Base-by-base conservation (phyloP, 352 stramenopile species). In the Phytophthora sojae region DNA sequence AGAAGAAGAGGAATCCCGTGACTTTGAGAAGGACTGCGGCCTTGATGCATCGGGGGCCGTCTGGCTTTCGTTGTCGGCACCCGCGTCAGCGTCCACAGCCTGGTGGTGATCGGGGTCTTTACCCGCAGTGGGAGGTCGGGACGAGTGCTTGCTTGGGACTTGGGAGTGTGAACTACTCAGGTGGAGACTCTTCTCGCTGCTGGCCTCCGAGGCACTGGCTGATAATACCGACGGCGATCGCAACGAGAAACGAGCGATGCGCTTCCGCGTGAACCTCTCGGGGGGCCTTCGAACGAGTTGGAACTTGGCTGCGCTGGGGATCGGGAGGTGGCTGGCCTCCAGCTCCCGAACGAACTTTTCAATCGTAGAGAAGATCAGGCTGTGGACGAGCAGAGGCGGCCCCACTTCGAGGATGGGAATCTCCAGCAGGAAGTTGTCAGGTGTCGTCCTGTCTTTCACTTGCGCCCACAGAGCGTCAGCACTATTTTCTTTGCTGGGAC, bases 221-320 rank as follows among this genome's bases (percentile, higher is more conserved):
- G 39, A 58, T 37, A 65, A 15, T 12, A 69, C 23, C 7, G 64
- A 51, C 3, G 51, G 61, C 8, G 39, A 69, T 5, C 49, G 49
- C 44, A 72, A 51, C 2, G 73, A 81, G 37, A 98, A 95, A 12
- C 71, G 79, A 42, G 79, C 57, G 1, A 95, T 66, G 3, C 80
- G 73, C 39, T 91, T 86, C 1, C 90, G 79, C 6, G 85, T 52
- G 58, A 90, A 90, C 0, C 91, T 82, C 30, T 90, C 80, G 1
- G 75, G 75, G 8, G 92, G 90, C 11, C 83, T 76, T 37, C 82
- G 84, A n/a, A 98, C 61, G 23, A 97, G 75, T 64, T 97, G 91
- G 52, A 84, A 89, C 54, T 89, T 92, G n/a, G 74, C 72, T 42
- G 91, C 35, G 0, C 62, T 39, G 17, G 89, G 91, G n/a, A 97